Evolutionary conservation across 129 eudicot genomes (phyloP), one percentile per base, ranked within the genome.

Genomic region (Lonicera japonica): DNA sequence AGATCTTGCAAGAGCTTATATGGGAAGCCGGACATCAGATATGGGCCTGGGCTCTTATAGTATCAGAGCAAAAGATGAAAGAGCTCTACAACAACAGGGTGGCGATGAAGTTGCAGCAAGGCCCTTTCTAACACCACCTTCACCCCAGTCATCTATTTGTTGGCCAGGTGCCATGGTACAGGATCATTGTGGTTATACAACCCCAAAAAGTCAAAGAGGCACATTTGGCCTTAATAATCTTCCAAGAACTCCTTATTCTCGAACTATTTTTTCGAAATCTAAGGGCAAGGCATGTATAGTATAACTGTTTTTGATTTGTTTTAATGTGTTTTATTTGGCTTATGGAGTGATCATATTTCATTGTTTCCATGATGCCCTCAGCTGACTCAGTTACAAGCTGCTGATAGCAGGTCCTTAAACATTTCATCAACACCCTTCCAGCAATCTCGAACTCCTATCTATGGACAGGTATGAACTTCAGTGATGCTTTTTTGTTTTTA

Each of bases 1-100:
- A 48, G 98, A 91, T 74, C 65, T 91, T 68, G 98, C 98, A 52
- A 84, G 82, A 70, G 94, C 98, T 62, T 91, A 84, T 64, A 91
- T 91, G 98, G 88, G 95, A 70, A 69, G 70, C 40, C 89, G 90
- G 40, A 60, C 74, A 20, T 66, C 88, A 25, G 96, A 80, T 50
- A 36, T 40, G 63, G 86, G 90, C 61, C 69, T 64, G 47, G 79
- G 77, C 71, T 75, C 85, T 63, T 61, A 56, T 55, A 70, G 54
- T 60, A 61, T 34, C 17, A 58, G 24, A 14, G 62, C 75, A 13
- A 80, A 73, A 54, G 67, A 41, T 59, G 86, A 78, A 60, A 80
- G 66, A 56, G 62, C 69, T 70, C 72, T 57, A 13, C 77, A 68
- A 55, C 56, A 45, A 21, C n/a, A n/a, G n/a, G n/a, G n/a, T n/a